Percentiles rank a stretch among this genome's conserved stretches.
Evolutionary conservation across 495 filamentous ascomycete species (phyloP).

Genomic region (Rhypophila decipiens): DNA sequence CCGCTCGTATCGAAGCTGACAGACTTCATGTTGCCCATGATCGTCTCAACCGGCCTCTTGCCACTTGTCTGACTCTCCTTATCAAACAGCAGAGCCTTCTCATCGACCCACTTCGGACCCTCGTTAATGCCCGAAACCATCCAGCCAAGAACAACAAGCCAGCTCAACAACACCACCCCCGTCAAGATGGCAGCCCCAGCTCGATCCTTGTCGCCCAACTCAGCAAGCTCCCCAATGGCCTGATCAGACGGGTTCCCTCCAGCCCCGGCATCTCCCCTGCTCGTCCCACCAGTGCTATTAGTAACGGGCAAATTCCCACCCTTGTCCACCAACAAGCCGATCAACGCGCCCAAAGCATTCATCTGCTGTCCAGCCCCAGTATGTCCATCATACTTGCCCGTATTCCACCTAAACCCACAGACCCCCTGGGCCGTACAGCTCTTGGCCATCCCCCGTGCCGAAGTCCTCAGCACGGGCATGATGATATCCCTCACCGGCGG

Average conservation of each 20-base stretch:
- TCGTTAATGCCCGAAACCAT: background rate
- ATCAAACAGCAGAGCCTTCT: too few species aligned
- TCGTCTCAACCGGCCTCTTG: too few species aligned
- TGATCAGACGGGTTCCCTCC: slow-evolving; percentile 8
- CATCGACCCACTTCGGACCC: slow-evolving; percentile 5
- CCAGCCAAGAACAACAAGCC: slow-evolving; percentile 15
- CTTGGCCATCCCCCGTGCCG: slow-evolving; percentile 57
- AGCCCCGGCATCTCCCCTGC: slow-evolving; percentile 12
- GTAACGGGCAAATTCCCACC: slow-evolving; percentile 9
- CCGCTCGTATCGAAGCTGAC: too few species aligned
- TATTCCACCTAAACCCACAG: slow-evolving; percentile 50
- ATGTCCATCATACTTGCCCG: slow-evolving; percentile 47
- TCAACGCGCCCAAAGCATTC: slow-evolving; percentile 57
- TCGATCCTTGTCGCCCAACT: slow-evolving; percentile 41
- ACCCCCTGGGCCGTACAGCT: slow-evolving; percentile 56
- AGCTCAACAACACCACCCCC: slow-evolving; percentile 24
- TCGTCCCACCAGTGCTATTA: slow-evolving; percentile 14
- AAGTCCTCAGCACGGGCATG: slow-evolving; percentile 56
- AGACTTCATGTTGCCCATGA: too few species aligned
- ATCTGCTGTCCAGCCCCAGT: slow-evolving; percentile 62
- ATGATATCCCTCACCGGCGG: slow-evolving; percentile 56
- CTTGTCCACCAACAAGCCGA: slow-evolving; percentile 38
- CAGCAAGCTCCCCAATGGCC: background rate
- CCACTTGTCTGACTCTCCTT: too few species aligned
- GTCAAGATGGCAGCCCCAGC: slow-evolving; percentile 55